Evolutionary conservation across 2,329 filamentous ascomycete species (phyloP).

Genomic region (Aspergillus unguis): DNA sequence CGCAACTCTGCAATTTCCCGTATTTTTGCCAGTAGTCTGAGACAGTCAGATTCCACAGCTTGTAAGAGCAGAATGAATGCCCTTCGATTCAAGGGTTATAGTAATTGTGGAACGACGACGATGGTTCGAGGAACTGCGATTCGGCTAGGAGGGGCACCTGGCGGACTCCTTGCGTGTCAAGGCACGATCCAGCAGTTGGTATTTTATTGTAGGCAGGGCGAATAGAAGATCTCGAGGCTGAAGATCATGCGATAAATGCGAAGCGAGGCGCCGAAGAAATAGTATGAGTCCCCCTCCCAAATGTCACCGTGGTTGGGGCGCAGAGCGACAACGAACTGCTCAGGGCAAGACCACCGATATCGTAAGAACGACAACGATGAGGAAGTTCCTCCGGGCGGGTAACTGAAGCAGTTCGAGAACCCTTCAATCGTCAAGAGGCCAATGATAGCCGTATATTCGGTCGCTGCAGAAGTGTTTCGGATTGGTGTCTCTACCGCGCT

Average conservation of each 20-base stretch:
- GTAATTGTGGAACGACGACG: not conserved
- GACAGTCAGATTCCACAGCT: constrained; percentile 4
- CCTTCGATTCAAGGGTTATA: constrained; percentile 10
- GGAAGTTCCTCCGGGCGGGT: constrained; percentile 14
- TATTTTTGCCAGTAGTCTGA: not conserved
- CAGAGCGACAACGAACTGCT: constrained; percentile 4
- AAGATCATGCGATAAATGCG: constrained; percentile 5
- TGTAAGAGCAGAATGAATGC: constrained; percentile 6
- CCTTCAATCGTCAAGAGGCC: constrained; percentile 11
- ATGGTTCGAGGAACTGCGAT: constrained; percentile 13
- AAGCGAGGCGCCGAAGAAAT: constrained; percentile 10
- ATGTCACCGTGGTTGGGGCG: not conserved
- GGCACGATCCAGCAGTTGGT: constrained; percentile 15
- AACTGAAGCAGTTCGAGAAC: constrained; percentile 11
- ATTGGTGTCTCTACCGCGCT: constrained; percentile 17
- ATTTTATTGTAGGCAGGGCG: constrained; percentile 6
- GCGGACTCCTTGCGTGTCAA: constrained; percentile 23
- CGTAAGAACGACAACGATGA: constrained; percentile 7
- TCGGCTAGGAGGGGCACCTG: constrained; percentile 15
- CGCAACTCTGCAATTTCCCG: constrained; percentile 13
- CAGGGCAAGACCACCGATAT: constrained; percentile 8
- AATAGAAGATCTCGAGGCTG: not conserved
- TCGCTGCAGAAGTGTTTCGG: constrained; percentile 17
- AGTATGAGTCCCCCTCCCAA: constrained; percentile 5
- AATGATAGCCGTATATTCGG: constrained; percentile 13